phyloP scores from a whole-genome alignment of 306 rosid genomes.

The Fragaria vesca region DNA sequence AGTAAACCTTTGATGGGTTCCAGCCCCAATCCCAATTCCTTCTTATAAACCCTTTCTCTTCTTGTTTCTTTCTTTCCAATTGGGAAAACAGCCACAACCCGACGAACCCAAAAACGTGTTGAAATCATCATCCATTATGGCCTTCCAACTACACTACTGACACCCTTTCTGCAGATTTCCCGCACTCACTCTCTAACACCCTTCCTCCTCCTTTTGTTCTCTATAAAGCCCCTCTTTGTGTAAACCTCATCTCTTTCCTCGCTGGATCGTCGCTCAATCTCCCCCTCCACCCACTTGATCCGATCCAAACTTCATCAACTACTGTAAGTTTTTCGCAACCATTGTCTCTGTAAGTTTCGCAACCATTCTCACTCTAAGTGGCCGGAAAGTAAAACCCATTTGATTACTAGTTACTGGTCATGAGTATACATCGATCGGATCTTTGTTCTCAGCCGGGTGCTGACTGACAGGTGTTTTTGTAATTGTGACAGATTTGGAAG shows the following conservation, averaged over 20 bases:
- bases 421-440: background rate
- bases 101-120: constrained; percentile 3
- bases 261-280: background rate
- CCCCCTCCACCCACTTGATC: background rate
- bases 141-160: constrained; percentile 5
- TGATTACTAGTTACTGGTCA: too few species aligned
- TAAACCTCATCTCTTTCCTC: background rate
- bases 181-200: background rate
- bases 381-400: too few species aligned
- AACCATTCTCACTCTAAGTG: too few species aligned
- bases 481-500: background rate
- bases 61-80: background rate
- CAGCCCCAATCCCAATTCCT: constrained; percentile 1
- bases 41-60: background rate
- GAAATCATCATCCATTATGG: constrained; percentile 8
- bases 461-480: background rate
- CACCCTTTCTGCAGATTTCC: background rate
- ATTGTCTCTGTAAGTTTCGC: too few species aligned
- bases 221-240: background rate
- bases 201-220: background rate
- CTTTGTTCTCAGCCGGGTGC: background rate
- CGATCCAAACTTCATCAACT: background rate
- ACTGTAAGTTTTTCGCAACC: background rate
- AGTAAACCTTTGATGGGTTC: background rate
- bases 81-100: background rate